A percentile compares a stretch with the other conserved stretches of the same genome.
phyloP scores from a whole-genome alignment of 148 eudicot species.

The Nyssa sinensis region DNA sequence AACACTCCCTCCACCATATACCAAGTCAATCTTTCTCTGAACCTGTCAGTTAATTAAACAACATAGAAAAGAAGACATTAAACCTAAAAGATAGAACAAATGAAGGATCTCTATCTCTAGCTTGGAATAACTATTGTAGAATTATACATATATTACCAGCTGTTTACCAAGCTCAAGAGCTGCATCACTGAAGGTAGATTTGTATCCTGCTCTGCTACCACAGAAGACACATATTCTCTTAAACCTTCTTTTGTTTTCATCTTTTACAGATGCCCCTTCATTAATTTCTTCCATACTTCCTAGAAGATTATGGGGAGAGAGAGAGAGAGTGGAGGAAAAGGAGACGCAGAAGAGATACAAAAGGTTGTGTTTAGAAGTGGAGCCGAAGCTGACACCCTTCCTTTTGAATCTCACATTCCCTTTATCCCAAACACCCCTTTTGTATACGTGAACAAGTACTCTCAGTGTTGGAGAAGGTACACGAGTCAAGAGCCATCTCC shows the following conservation, averaged over 20 bases:
- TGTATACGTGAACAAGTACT: slow-evolving; percentile 22
- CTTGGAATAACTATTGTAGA: no score
- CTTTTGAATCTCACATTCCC: slow-evolving; percentile 12
- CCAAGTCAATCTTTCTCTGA: slow-evolving; percentile 58
- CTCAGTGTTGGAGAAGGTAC: slow-evolving; percentile 40
- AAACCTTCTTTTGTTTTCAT: slow-evolving; percentile 35
- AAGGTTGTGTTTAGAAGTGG: background rate
- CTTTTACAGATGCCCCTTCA: slow-evolving; percentile 20
- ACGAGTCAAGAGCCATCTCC: slow-evolving; percentile 2
- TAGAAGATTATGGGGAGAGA: background rate
- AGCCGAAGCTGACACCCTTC: slow-evolving; percentile 24
- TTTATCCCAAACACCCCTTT: slow-evolving; percentile 19
- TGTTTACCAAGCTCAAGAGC: slow-evolving; percentile 66
- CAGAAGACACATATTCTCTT: slow-evolving; percentile 70
- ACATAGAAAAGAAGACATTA: background rate
- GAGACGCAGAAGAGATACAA: background rate
- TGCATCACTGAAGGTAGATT: slow-evolving; percentile 59
- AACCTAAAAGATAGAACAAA: no score
- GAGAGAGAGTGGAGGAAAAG: slow-evolving; percentile 8
- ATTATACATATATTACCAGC: slow-evolving; percentile 38
- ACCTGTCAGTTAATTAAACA: slow-evolving; percentile 31
- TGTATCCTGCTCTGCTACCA: slow-evolving; percentile 70
- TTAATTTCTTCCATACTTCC: slow-evolving; percentile 34
- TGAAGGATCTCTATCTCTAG: no score
- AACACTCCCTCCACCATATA: slow-evolving; percentile 79